A percentile compares a stretch with the other conserved stretches of the same genome.
These are phyloP conservation scores for Cicer bijugum DNA, from an alignment of 306 rosid genomes.

Conservation along the genomic window DNA sequence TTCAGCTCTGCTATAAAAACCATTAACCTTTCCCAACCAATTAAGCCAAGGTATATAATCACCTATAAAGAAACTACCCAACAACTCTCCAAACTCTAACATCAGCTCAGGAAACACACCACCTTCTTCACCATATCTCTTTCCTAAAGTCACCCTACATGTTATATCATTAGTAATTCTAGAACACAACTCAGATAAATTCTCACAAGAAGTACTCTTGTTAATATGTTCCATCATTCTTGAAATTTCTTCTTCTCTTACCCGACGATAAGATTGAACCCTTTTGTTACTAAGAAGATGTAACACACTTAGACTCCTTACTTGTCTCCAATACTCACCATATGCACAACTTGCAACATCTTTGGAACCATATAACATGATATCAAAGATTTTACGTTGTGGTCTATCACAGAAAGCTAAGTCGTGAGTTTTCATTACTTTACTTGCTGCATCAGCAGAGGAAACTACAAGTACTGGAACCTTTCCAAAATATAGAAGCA, in stretches of 20 bases:
- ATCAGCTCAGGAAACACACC: slow-evolving; percentile 25
- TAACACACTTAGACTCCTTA: slow-evolving; percentile 31
- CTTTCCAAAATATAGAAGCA: slow-evolving; percentile 33
- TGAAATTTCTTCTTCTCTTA: slow-evolving; percentile 35
- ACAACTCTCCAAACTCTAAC: slow-evolving; percentile 36
- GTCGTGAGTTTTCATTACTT: slow-evolving; percentile 39
- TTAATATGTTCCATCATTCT: slow-evolving; percentile 19
- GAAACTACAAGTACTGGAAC: slow-evolving; percentile 20
- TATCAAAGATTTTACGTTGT: slow-evolving; percentile 20
- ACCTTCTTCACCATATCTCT: slow-evolving; percentile 42
- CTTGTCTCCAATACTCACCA: slow-evolving; percentile 40
- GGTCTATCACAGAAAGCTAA: slow-evolving; percentile 33
- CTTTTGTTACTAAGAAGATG: slow-evolving; percentile 39
- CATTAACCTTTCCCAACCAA: slow-evolving; percentile 42
- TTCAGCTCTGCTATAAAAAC: slow-evolving; percentile 23
- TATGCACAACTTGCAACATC: slow-evolving; percentile 28
- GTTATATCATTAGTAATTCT: slow-evolving; percentile 36
- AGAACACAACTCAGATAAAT: slow-evolving; percentile 34
- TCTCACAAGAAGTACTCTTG: background rate
- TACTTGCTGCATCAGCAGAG: slow-evolving; percentile 27
- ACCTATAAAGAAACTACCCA: slow-evolving; percentile 31
- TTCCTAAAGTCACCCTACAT: slow-evolving; percentile 36
- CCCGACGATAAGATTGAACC: slow-evolving; percentile 22
- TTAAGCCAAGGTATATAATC: slow-evolving; percentile 43
- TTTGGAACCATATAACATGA: slow-evolving; percentile 24